phyloP scores from a whole-genome alignment of 345 rosid genomes.

The Acer saccharum region DNA sequence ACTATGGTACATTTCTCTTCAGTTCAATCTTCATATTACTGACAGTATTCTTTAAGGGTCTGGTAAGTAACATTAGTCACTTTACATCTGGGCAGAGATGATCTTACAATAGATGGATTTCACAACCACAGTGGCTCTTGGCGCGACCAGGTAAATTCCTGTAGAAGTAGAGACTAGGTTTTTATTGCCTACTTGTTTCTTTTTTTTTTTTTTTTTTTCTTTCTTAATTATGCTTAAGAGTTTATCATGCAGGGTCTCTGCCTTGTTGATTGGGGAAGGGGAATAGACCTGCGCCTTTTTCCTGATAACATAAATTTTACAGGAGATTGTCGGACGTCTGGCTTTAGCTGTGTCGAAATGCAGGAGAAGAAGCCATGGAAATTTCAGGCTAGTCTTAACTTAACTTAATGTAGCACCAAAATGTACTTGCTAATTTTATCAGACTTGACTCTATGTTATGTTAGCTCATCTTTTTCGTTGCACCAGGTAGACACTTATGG shows the following conservation, averaged over 20 bases:
- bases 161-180: background rate
- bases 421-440: slow-evolving; percentile 5
- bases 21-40: background rate
- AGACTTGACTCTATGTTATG: background rate
- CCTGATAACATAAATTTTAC: slow-evolving; percentile 54
- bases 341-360: slow-evolving; percentile 91
- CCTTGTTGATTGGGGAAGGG: slow-evolving; percentile 97
- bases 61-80: slow-evolving; percentile 7
- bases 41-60: background rate
- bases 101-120: slow-evolving; percentile 61
- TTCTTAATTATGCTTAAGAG: background rate
- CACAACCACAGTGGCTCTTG: slow-evolving; percentile 64
- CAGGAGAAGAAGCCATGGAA: slow-evolving; percentile 88
- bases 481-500: slow-evolving; percentile 83
- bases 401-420: slow-evolving; percentile 12
- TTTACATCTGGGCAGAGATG: slow-evolving; percentile 43
- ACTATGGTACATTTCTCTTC: background rate
- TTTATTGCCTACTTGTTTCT: background rate
- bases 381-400: slow-evolving; percentile 64
- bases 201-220: background rate
- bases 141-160: slow-evolving; percentile 63
- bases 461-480: slow-evolving; percentile 18
- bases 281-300: slow-evolving; percentile 82
- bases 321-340: slow-evolving; percentile 90
- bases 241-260: slow-evolving; percentile 73